Evolutionary conservation across 768 basidiomycete species (phyloP), one percentile per base, ranked within the genome.

Genomic region (Pleurotus platypus): DNA sequence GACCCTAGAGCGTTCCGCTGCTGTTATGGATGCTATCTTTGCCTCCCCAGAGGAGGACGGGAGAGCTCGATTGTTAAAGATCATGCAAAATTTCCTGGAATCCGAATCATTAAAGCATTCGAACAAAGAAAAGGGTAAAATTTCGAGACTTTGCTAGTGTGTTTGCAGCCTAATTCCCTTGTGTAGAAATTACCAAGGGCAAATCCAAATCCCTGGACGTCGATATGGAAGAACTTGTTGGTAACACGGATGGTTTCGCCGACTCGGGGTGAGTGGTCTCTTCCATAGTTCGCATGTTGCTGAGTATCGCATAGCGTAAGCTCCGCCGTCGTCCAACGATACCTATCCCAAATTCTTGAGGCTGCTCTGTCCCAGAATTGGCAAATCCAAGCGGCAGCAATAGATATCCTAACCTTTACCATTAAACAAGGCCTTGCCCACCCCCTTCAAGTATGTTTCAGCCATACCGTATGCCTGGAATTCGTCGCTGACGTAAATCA

Each of bases 381-480:
- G 1, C 82, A 82, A 53, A 90, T 90, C 42, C 94, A 96, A 67
- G 79, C 80, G 16, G 80, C 88, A 18, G 96, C 95, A 5, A 82
- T 98, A 51, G 95, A 98, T 61, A 89, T 98, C 45, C 71, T 99
- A 55, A 89, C 83, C 30, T 96, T 97, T 64, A 96, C 94, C 0
- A 86, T 98, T 61, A 93, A 89, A 65, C 96, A 98, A 70, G 97
- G 97, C 2, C 78, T 98, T 51, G 92, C 94, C 4, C 95, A 98
- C 72, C 97, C 97, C 0, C 78, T 99, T 5, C 90, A 92, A 77
- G 91, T 89, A 64, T 54, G 79, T 55, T 43, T 20, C 42, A n/a
- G 9, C 18, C 11, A 16, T 38, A 12, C n/a, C 35, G 46, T 22
- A 3, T 35, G 45, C 50, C 58, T 16, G 13, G 8, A 11, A 43